phyloP scores from a whole-genome alignment of 2,329 filamentous ascomycete genomes.

The Verticillium klebahnii region DNA sequence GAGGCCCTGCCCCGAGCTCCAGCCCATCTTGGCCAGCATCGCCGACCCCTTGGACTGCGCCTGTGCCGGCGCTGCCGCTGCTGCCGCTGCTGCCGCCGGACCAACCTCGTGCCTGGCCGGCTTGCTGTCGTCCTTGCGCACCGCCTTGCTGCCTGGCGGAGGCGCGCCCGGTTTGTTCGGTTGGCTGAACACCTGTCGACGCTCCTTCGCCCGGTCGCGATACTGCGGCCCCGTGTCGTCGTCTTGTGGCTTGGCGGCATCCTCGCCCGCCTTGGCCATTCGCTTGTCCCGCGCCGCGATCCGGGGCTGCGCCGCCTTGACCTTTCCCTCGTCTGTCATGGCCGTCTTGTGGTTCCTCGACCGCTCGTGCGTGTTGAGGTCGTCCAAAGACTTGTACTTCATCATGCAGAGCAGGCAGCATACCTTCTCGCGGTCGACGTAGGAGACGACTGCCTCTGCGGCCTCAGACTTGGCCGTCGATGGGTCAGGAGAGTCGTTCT shows the following conservation, averaged over 20 bases:
- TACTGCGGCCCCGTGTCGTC: constrained; percentile 37
- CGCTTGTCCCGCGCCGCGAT: constrained; percentile 29
- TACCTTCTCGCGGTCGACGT: constrained; percentile 49
- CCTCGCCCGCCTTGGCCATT: constrained; percentile 20
- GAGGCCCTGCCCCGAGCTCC: constrained; percentile 60
- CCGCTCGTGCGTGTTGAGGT: constrained; percentile 36
- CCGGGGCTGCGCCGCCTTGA: constrained; percentile 43
- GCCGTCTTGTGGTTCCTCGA: constrained; percentile 37
- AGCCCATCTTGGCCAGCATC: constrained; percentile 69
- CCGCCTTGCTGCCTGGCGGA: constrained; percentile 15
- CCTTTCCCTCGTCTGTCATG: constrained; percentile 32
- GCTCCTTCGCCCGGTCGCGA: constrained; percentile 64
- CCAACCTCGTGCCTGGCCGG: constrained; percentile 5
- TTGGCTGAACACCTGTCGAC: constrained; percentile 58
- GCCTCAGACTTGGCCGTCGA: neutral
- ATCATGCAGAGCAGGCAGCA: constrained; percentile 42
- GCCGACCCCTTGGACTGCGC: constrained; percentile 58
- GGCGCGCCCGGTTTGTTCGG: constrained; percentile 45
- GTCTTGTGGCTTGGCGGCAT: constrained; percentile 6
- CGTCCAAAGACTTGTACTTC: constrained; percentile 38
- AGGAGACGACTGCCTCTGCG: constrained; percentile 34
- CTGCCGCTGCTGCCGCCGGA: constrained; percentile 21
- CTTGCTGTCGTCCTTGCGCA: constrained; percentile 9
- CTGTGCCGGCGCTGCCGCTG: constrained; percentile 22
- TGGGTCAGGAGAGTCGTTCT: constrained; percentile 6